These are phyloP conservation scores for Westerdykella sp. DNA, from an alignment of 2,329 filamentous ascomycete genomes.

Conservation along the genomic window DNA sequence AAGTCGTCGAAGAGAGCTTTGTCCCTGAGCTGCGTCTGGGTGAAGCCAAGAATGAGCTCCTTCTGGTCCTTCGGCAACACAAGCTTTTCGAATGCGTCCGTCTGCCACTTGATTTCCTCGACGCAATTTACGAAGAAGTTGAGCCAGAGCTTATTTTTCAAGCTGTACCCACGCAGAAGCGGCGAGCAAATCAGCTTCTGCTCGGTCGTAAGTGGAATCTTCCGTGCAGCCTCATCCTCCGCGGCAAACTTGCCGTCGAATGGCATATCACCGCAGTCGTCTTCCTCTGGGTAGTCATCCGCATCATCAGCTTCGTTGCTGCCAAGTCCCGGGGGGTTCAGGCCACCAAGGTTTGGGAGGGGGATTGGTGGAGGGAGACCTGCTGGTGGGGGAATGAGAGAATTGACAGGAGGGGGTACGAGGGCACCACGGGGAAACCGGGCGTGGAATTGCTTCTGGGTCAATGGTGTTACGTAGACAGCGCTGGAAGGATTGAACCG, in stretches of 20 bases:
- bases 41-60: conserved; percentile 29
- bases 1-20: conserved; percentile 21
- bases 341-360: not conserved
- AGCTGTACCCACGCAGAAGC: conserved; percentile 24
- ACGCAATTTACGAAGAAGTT: conserved; percentile 27
- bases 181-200: conserved; percentile 24
- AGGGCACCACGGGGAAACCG: not conserved
- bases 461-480: conserved; percentile 35
- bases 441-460: conserved; percentile 19
- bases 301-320: conserved; percentile 2
- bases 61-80: conserved; percentile 28
- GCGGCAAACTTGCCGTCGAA: conserved; percentile 34
- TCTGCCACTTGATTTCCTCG: conserved; percentile 27
- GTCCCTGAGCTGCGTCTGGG: conserved; percentile 22
- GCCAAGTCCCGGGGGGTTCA: not conserved
- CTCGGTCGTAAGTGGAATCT: conserved; percentile 16
- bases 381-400: not conserved
- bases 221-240: conserved; percentile 12
- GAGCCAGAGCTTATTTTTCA: conserved; percentile 24
- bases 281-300: conserved; percentile 1
- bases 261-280: conserved; percentile 16
- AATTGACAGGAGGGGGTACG: not conserved
- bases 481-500: conserved; percentile 41
- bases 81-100: conserved; percentile 22
- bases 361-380: not conserved